phyloP scores from a whole-genome alignment of 495 filamentous ascomycete genomes.

The Acidomyces sp. region DNA sequence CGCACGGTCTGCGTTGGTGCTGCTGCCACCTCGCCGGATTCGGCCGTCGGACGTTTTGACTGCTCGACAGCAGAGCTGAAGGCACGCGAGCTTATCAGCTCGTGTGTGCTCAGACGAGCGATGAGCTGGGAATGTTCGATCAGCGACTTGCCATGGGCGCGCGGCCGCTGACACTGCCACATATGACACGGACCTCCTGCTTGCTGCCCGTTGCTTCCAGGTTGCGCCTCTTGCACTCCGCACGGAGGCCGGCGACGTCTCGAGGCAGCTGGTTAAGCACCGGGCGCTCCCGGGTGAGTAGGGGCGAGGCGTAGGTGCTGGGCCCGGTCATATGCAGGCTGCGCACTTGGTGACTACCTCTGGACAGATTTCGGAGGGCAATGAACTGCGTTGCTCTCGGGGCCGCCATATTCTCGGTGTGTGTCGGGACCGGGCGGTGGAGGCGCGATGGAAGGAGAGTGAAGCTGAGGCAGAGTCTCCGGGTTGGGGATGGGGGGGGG shows the following conservation, averaged over 20 bases:
- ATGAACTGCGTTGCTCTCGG: constrained; percentile 16
- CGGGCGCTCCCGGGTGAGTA: constrained; percentile 26
- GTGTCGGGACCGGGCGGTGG: no score
- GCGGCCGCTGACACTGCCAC: constrained; percentile 18
- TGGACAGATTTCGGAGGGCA: constrained; percentile 13
- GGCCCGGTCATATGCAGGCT: constrained; percentile 40
- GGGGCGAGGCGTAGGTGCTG: constrained; percentile 27
- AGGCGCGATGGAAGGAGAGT: no score
- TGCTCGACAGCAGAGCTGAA: constrained; percentile 40
- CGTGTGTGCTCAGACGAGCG: constrained; percentile 41
- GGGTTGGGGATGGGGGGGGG: no score
- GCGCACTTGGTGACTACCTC: constrained; percentile 26
- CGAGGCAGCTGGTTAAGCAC: constrained; percentile 26
- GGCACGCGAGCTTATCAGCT: constrained; percentile 39
- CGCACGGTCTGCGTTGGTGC: constrained; percentile 31
- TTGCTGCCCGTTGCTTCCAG: constrained; percentile 43
- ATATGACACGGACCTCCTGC: constrained; percentile 31
- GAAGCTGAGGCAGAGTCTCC: no score
- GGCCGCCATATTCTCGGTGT: constrained; percentile 10
- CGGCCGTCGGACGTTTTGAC: constrained; percentile 24
- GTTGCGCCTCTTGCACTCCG: constrained; percentile 31
- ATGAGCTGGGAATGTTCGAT: constrained; percentile 35
- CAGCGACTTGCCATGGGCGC: no score
- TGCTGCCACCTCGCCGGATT: constrained; percentile 4
- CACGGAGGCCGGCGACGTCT: constrained; percentile 24